Percentiles rank a stretch among this genome's conserved stretches.
These are phyloP conservation scores for Phytophthora citrophthora DNA, from an alignment of 352 stramenopile genomes.

Conservation along the genomic window DNA sequence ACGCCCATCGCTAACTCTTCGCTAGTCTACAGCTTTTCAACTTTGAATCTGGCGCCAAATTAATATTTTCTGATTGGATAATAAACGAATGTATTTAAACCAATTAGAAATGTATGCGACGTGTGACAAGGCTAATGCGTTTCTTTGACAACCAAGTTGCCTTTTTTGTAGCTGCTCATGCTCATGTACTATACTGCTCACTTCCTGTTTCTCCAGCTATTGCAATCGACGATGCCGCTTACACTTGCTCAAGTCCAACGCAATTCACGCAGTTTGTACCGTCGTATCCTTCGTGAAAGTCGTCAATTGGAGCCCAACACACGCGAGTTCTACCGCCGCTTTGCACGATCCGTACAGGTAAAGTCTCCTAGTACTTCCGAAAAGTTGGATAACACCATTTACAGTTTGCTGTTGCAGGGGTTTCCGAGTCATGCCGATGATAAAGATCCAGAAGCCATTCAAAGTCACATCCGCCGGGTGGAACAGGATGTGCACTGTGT, in stretches of 20 bases:
- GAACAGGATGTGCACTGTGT: slow-evolving; percentile 61
- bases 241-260: slow-evolving; percentile 19
- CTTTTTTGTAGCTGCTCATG: slow-evolving; percentile 6
- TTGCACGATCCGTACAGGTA: slow-evolving; percentile 43
- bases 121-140: slow-evolving; percentile 13
- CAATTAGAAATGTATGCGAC: slow-evolving; percentile 12
- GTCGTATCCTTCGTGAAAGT: slow-evolving; percentile 51
- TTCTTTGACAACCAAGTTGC: slow-evolving; percentile 2
- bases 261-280: slow-evolving; percentile 45
- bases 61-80: slow-evolving; percentile 7
- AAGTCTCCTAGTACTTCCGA: background rate
- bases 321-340: slow-evolving; percentile 53
- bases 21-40: slow-evolving; percentile 11
- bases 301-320: slow-evolving; percentile 45
- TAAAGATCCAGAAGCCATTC: slow-evolving; percentile 39
- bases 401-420: slow-evolving; percentile 28
- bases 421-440: slow-evolving; percentile 46
- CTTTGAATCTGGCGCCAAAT: slow-evolving; percentile 33
- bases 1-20: slow-evolving; percentile 65
- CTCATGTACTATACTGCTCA: background rate
- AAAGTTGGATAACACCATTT: background rate
- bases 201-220: slow-evolving; percentile 1
- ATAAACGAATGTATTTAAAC: background rate
- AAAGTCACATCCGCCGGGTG: slow-evolving; percentile 39
- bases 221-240: slow-evolving; percentile 9